Percentiles rank a stretch among this genome's conserved stretches.
phyloP scores from a whole-genome alignment of 345 rosid species.

The Citrus sinensis region DVS_A1.0 CM039163.1:49183001-49183500 shows the following conservation, averaged over 20 bases:
- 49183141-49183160: neutral
- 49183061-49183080: neutral
- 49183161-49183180: neutral
- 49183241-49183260: conserved; percentile 90
- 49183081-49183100: neutral
- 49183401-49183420: conserved; percentile 58
- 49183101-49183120: neutral
- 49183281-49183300: conserved; percentile 92
- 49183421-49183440: conserved; percentile 71
- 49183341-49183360: conserved; percentile 94
- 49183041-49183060: neutral
- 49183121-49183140: neutral
- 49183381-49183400: conserved; percentile 64
- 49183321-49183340: conserved; percentile 59
- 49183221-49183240: conserved; percentile 61
- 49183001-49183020: neutral
- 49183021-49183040: neutral
- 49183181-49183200: neutral
- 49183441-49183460: conserved; percentile 78
- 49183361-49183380: conserved; percentile 62
- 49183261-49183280: conserved; percentile 99
- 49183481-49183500: conserved; percentile 71
- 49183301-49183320: conserved; percentile 93
- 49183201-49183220: conserved; percentile 25
- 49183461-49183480: conserved; percentile 44